Conservation (phyloP, 2,329 filamentous ascomycete genomes). For the Blastomyces emzantsi region DNA sequence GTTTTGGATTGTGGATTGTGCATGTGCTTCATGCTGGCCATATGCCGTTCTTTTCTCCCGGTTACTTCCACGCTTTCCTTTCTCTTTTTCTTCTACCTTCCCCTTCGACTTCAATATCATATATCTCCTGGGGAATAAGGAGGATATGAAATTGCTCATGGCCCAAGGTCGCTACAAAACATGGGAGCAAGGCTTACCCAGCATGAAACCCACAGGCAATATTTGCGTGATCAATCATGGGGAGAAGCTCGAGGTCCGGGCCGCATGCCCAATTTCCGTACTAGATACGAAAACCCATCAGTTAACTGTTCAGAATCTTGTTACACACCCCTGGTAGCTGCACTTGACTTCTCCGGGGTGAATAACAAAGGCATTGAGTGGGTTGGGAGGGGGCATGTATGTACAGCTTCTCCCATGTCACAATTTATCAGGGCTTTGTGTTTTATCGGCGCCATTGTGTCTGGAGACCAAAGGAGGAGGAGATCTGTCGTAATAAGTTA, state of each 20-base stretch:
- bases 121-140: not conserved
- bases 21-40: too few species aligned
- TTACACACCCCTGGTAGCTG: not conserved
- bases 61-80: not conserved
- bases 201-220: conserved; percentile 54
- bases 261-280: conserved; percentile 43
- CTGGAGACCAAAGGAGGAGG: not conserved
- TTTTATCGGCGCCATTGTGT: conserved; percentile 42
- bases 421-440: conserved; percentile 44
- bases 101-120: not conserved
- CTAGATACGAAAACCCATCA: conserved; percentile 12
- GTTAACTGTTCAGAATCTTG: not conserved
- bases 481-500: not conserved
- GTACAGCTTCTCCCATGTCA: conserved; percentile 39
- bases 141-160: not conserved
- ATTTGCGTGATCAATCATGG: conserved; percentile 54
- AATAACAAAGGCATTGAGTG: too few species aligned
- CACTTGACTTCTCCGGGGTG: not conserved
- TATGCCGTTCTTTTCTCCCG: not conserved
- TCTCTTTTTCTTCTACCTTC: not conserved
- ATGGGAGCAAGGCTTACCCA: conserved; percentile 12
- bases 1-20: conserved; percentile 1
- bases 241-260: conserved; percentile 53
- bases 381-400: not conserved
- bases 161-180: not conserved